Conservation (phyloP, 495 filamentous ascomycete genomes). For the Zalerion maritima region DNA sequence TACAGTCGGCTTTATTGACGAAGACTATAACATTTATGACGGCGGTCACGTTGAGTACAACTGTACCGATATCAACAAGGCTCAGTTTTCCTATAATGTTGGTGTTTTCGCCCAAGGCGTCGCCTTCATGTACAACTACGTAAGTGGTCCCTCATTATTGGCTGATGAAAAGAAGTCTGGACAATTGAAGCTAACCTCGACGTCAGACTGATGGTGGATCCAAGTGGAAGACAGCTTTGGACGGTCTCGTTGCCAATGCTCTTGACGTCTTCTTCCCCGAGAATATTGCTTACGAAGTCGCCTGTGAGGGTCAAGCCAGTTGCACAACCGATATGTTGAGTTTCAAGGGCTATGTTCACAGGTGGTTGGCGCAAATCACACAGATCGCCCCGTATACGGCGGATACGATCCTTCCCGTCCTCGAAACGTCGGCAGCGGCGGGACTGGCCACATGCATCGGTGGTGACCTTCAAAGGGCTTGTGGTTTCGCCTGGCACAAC, state of each 20-base stretch:
- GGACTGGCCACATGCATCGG: constrained; percentile 57
- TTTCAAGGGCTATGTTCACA: constrained; percentile 76
- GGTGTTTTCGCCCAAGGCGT: constrained; percentile 59
- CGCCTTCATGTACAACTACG: constrained; percentile 64
- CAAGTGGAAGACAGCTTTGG: constrained; percentile 44
- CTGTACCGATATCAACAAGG: constrained; percentile 45
- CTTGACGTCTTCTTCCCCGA: constrained; percentile 44
- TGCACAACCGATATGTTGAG: constrained; percentile 68
- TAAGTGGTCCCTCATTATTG: constrained; percentile 18
- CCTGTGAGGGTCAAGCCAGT: constrained; percentile 46
- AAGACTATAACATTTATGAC: constrained; percentile 55
- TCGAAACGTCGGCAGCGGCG: constrained; percentile 49
- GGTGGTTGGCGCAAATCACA: constrained; percentile 62
- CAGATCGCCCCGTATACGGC: constrained; percentile 56
- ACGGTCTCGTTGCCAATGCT: constrained; percentile 44
- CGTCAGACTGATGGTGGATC: constrained; percentile 39
- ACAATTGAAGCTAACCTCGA: not conserved
- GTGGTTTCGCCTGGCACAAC: constrained; percentile 55
- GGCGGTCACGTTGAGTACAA: constrained; percentile 51
- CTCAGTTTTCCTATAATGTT: constrained; percentile 68
- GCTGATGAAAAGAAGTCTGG: not conserved
- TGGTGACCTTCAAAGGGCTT: constrained; percentile 39
- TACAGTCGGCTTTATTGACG: constrained; percentile 46
- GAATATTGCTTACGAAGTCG: constrained; percentile 41
- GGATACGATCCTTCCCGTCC: constrained; percentile 46